Evolutionary conservation across 305 asterid species (phyloP), one percentile per base, ranked within the genome.

Genomic region (Fraxinus platypoda): DNA sequence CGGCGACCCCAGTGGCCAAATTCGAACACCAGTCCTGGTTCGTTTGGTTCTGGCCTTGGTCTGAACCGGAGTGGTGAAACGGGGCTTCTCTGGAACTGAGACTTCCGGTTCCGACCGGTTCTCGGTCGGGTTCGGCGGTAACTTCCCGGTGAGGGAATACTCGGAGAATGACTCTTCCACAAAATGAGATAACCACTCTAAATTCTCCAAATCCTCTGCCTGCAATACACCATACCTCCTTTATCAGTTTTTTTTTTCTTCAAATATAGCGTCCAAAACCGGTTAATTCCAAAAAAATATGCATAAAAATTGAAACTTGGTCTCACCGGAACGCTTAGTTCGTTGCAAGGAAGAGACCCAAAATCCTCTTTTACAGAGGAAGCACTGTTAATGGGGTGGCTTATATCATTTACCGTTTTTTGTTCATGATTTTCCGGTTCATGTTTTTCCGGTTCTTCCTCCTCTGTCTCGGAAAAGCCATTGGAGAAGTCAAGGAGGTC

Each of bases 41-140:
- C 97, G 81, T 80, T 92, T 94, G n/a, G 93, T 94, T 76, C 98
- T 88, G 57, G 98, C 97, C 88, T 91, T 94, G 11, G 96, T 94
- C 34, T 90, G 97, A 38, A 92, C 92, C 75, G 94, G 92, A 13
- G 88, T 86, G 9, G 62, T 74, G 80, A 90, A 89, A 59, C 82
- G 75, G 3, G 87, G 88, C 86, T 78, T 84, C 75, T 78, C 83
- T 23, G 57, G 49, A 13, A 31, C 90, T 73, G 76, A 72, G 9
- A 30, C 49, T 76, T 77, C 88, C 68, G 88, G 46, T 7, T 82
- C 85, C 2, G 83, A 30, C 75, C 21, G 79, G 35, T 26, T 87
- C 83, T 64, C 90, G 80, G 83, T 75, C 79, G 8, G 86, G 68
- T 31, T 35, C 13, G 12, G 87, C 3, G 85, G 88, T 3, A 85